phyloP scores from a whole-genome alignment of 164 flowering plant species.

The Warburgia ugandensis region DNA sequence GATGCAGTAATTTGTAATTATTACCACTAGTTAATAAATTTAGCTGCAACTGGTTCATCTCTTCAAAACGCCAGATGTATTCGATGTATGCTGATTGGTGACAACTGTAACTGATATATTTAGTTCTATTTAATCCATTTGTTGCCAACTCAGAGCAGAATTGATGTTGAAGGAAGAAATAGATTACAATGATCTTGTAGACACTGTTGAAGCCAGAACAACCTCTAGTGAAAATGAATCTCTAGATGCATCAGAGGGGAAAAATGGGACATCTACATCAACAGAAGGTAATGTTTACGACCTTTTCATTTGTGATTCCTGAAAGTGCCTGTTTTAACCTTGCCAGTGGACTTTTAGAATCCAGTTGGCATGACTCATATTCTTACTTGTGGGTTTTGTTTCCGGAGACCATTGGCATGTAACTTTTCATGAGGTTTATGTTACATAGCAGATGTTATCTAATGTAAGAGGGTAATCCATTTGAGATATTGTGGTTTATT shows the following conservation, averaged over 20 bases:
- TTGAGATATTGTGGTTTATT: too few species aligned
- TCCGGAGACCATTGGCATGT: neutral
- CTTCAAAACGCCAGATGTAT: neutral
- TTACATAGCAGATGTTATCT: neutral
- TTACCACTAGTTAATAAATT: too few species aligned
- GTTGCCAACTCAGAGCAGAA: slow-evolving; percentile 56
- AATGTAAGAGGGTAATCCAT: neutral
- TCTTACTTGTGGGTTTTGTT: neutral
- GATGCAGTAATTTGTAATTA: neutral
- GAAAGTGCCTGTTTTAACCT: neutral
- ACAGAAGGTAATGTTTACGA: slow-evolving; percentile 22
- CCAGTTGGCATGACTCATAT: too few species aligned
- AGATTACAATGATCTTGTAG: slow-evolving; percentile 87
- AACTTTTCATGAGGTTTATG: neutral
- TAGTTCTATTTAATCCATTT: neutral
- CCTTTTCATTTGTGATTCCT: neutral
- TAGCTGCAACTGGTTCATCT: neutral
- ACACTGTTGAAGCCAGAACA: slow-evolving; percentile 28
- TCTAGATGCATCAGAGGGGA: slow-evolving; percentile 9
- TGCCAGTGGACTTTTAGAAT: too few species aligned
- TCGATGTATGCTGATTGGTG: neutral
- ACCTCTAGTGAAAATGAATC: slow-evolving; percentile 9
- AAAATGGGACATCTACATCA: slow-evolving; percentile 12
- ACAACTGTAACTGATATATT: neutral
- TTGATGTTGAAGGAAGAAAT: slow-evolving; percentile 67